These are phyloP conservation scores for Penicillium concentricum DNA, from an alignment of 2,329 filamentous ascomycete genomes.

Conservation along the genomic window DNA sequence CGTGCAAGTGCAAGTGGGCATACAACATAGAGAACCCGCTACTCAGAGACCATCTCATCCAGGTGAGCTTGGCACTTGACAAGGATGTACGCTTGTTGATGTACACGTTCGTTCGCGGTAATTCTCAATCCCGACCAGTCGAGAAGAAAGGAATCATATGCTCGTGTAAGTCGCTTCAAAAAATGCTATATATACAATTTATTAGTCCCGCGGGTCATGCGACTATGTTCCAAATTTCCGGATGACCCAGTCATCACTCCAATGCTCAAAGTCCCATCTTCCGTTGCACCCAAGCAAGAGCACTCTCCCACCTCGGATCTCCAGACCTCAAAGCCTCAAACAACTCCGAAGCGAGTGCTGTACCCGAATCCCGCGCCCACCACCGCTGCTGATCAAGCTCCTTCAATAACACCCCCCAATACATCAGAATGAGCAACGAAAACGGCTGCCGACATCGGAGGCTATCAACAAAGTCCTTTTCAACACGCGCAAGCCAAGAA, in stretches of 20 bases:
- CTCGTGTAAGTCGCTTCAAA: not conserved
- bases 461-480: constrained; percentile 22
- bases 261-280: not conserved
- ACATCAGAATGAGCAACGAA: constrained; percentile 24
- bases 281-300: constrained; percentile 11
- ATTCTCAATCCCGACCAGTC: not conserved
- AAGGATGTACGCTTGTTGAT: constrained; percentile 23
- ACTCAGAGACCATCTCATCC: not conserved
- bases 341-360: constrained; percentile 18
- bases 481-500: constrained; percentile 28
- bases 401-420: constrained; percentile 29
- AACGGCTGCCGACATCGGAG: constrained; percentile 20
- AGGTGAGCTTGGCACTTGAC: too few relatives aligned
- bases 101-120: not conserved
- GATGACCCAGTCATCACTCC: not conserved
- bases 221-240: not conserved
- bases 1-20: constrained; percentile 44
- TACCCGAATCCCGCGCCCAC: constrained; percentile 28
- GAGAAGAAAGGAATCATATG: not conserved
- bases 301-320: constrained; percentile 11
- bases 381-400: constrained; percentile 24
- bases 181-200: constrained; percentile 3
- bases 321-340: not conserved
- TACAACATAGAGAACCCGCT: constrained; percentile 27
- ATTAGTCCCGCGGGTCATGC: not conserved